These are phyloP conservation scores for Eudorina sp. DNA, from an alignment of 139 green algal genomes.

Conservation along the genomic window DNA sequence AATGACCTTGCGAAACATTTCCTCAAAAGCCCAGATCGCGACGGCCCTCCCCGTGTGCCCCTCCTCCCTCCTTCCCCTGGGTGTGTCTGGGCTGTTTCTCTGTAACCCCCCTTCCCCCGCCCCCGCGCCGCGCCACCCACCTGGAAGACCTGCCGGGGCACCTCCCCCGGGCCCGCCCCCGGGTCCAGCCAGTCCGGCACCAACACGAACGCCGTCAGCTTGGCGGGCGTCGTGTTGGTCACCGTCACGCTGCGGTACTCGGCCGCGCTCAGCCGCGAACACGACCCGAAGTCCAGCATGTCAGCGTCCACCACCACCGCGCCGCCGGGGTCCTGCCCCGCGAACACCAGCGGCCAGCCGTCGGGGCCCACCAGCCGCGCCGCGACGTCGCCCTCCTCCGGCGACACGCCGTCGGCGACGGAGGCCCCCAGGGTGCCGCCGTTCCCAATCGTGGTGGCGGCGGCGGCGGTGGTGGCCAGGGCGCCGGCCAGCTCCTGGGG, in stretches of 20 bases:
- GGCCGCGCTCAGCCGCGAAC: conserved; percentile 62
- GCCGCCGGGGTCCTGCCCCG: conserved; percentile 55
- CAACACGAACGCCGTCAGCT: conserved; percentile 54
- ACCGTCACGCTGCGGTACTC: conserved; percentile 70
- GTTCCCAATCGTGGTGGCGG: too few relatives aligned
- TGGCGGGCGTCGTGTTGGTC: conserved; percentile 61
- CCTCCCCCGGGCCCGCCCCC: conserved; percentile 6
- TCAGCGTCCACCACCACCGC: conserved; percentile 61
- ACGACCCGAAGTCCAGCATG: conserved; percentile 74
- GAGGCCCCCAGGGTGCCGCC: too few relatives aligned
- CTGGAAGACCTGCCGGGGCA: conserved; percentile 61
- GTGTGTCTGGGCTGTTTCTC: too few relatives aligned
- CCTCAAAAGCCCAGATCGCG: too few relatives aligned
- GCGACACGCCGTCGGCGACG: neutral
- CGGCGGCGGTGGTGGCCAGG: neutral
- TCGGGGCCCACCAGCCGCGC: conserved; percentile 56
- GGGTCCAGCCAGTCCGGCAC: conserved; percentile 67
- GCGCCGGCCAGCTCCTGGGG: neutral
- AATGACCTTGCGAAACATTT: too few relatives aligned
- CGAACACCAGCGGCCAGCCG: conserved; percentile 70
- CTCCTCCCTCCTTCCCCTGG: too few relatives aligned
- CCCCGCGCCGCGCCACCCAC: conserved; percentile 44
- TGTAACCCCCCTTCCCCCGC: too few relatives aligned
- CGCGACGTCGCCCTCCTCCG: neutral
- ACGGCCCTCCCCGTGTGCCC: too few relatives aligned